Evolutionary conservation across 345 rosid genomes (phyloP), one percentile per base, ranked within the genome.

Genomic region (Eucalyptus sp.): DNA sequence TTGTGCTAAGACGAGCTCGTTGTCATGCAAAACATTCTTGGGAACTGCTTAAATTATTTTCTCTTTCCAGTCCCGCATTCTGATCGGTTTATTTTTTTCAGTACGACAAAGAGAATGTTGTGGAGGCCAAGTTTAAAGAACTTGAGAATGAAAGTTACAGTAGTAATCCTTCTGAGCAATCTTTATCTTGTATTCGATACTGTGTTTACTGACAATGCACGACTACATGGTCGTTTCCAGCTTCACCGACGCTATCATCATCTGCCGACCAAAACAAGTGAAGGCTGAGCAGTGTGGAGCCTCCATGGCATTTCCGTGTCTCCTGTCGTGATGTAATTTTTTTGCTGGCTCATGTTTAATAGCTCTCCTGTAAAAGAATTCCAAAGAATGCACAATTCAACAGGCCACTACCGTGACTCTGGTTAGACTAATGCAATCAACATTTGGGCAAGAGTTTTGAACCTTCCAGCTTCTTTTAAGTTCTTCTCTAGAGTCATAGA

Each of bases 81-180:
- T 52, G 29, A 86, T 44, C 68, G 17, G 27, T 64, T 88, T 66
- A 48, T 56, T 22, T 60, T 71, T 68, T 88, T 60, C 93, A 98
- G 99, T 95, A 95, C 88, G 98, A 95, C 91, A 94, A 89, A 92
- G 98, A 95, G 91, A 93, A 93, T 90, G 92, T 92, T 60, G 93
- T 97, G 56, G 98, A 98, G 92, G 96, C 96, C 90, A 97, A 90
- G 91, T 96, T 95, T 91, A 93, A 90, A 92, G 97, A 96, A 88
- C 93, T 96, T 92, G 99, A 96, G 87, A 96, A 92, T 81, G 99
- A 97, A 92, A 94, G 93, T 84, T 93, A 94, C 66, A 94, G 91
- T 87, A 89, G 90, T 81, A 90, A 88, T 89, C 89, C 51, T 90
- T 91, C 94, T 58, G 94, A 95, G 90, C 89, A 92, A 58, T 94